phyloP scores from a whole-genome alignment of 2,329 filamentous ascomycete species.

The Fusarium metavorans region DNA sequence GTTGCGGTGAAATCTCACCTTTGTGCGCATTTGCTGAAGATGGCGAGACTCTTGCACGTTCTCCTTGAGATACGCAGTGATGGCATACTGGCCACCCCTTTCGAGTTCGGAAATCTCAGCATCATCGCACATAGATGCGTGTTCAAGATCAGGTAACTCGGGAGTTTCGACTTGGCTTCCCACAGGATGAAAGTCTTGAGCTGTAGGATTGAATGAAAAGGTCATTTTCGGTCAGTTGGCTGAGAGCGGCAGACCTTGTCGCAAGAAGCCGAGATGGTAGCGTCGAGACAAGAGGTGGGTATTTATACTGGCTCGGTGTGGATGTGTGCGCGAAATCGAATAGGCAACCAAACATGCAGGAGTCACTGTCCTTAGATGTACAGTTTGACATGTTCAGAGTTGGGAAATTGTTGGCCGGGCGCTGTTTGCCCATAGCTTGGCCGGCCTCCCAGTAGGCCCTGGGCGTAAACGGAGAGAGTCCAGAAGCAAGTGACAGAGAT shows the following conservation, averaged over 20 bases:
- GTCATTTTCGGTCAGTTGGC: not conserved
- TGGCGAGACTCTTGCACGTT: conserved; percentile 9
- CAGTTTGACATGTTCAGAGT: not conserved
- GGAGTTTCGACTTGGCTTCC: not conserved
- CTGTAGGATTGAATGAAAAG: not conserved
- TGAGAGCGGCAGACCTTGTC: not conserved
- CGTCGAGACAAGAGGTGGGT: not conserved
- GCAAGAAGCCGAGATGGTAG: not conserved
- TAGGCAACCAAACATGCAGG: not conserved
- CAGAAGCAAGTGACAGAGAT: not conserved
- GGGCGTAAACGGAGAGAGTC: not conserved
- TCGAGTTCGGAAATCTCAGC: not conserved
- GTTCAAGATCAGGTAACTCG: rapidly evolving
- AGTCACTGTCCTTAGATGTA: not conserved
- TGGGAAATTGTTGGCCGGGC: not conserved
- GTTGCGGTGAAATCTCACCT: not conserved
- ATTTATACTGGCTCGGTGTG: not conserved
- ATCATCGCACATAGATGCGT: rapidly evolving
- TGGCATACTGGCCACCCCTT: not conserved
- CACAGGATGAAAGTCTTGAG: not conserved
- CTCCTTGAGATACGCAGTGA: conserved; percentile 8
- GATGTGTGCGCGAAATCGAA: not conserved
- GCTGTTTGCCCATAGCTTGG: not conserved
- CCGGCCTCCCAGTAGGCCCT: not conserved
- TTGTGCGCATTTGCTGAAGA: conserved; percentile 16